phyloP scores from a whole-genome alignment of 2,329 filamentous ascomycete genomes.

The Dichotomopilus funicola region DNA sequence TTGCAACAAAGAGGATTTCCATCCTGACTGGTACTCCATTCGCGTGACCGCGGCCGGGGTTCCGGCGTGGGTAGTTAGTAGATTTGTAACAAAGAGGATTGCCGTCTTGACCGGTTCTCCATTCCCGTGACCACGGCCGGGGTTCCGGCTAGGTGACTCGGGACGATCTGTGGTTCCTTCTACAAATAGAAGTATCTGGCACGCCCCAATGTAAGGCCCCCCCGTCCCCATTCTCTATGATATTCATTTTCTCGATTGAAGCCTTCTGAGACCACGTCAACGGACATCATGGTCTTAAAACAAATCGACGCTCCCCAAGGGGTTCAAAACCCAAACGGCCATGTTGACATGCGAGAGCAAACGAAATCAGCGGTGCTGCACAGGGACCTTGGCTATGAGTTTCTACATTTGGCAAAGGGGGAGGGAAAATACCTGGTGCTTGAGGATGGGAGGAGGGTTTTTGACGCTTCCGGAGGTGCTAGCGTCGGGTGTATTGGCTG shows the following conservation, averaged over 20 bases:
- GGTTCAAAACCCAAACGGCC: background rate
- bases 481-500: conserved; percentile 44
- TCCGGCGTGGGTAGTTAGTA: no score
- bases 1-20: no score
- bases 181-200: background rate
- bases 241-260: background rate
- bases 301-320: conserved; percentile 9
- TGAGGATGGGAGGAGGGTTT: conserved; percentile 35
- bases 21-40: no score
- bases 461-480: conserved; percentile 42
- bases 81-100: no score
- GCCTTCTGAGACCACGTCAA: background rate
- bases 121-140: conserved; percentile 7
- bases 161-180: conserved; percentile 4
- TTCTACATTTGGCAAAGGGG: conserved; percentile 29
- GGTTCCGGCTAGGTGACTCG: background rate
- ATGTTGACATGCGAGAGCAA: background rate
- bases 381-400: conserved; percentile 30
- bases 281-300: conserved; percentile 20
- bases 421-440: conserved; percentile 35
- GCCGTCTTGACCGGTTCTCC: background rate
- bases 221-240: background rate
- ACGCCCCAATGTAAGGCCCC: no score
- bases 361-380: conserved; percentile 34
- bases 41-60: no score